Conservation (phyloP, 331 rosid genomes). For the Spiraea crenata region DNA sequence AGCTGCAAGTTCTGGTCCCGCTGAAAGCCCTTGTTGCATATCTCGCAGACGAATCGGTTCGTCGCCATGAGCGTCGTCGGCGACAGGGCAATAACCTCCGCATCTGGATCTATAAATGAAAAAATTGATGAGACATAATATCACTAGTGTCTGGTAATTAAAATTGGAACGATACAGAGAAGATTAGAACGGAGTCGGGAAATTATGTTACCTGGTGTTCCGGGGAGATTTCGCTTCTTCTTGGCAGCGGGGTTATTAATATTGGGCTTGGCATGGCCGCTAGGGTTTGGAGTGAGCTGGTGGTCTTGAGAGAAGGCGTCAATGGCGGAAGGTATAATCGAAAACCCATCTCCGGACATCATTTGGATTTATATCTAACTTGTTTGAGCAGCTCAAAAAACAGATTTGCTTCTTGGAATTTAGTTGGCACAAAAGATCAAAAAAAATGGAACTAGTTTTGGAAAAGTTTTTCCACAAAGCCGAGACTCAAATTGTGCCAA, state of each 20-base stretch:
- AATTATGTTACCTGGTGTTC: slow-evolving; percentile 66
- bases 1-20: slow-evolving; percentile 92
- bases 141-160: too few relatives aligned
- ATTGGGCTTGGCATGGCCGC: slow-evolving; percentile 51
- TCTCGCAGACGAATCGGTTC: slow-evolving; percentile 79
- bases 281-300: slow-evolving; percentile 51
- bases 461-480: slow-evolving; percentile 37
- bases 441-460: slow-evolving; percentile 28
- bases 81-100: slow-evolving; percentile 79
- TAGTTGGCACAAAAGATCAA: slow-evolving; percentile 25
- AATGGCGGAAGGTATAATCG: slow-evolving; percentile 49
- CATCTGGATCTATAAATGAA: slow-evolving; percentile 73
- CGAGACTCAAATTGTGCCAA: slow-evolving; percentile 51
- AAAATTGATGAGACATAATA: not conserved
- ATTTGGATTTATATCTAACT: slow-evolving; percentile 29
- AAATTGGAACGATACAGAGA: not conserved
- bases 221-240: slow-evolving; percentile 88
- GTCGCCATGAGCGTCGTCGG: slow-evolving; percentile 91
- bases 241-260: slow-evolving; percentile 42
- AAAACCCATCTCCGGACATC: slow-evolving; percentile 67
- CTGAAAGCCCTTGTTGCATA: slow-evolving; percentile 94
- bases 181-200: not conserved
- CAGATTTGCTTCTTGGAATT: slow-evolving; percentile 5
- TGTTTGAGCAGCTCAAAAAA: not conserved
- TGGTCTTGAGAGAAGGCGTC: slow-evolving; percentile 51